Evolutionary conservation across 2,329 filamentous ascomycete species (phyloP), one percentile per base, ranked within the genome.

Genomic region (Fusarium kyushuense): DNA sequence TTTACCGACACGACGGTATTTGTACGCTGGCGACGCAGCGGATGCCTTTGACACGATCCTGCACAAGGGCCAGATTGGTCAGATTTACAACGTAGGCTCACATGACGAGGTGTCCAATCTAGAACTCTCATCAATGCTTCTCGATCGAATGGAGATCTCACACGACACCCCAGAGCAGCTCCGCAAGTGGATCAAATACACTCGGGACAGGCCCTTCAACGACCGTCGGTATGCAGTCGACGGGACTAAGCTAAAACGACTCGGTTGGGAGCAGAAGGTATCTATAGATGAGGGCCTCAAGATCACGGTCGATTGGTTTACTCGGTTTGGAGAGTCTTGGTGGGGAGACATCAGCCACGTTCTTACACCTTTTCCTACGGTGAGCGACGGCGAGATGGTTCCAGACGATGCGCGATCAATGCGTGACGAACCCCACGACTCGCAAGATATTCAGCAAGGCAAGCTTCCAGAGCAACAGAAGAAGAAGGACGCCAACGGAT

Each of bases 11-110:
- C 86, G 92, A 30, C 85, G 91, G 57, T 96, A 94, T 75, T 84
- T 96, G 11, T 95, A 90, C 72, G 92, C 91, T 3, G 90, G 89
- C 11, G 92, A 96, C 75, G 92, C 92, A 3, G 90, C 90, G 6
- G 91, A 95, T 74, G 92, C 92, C 3, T 91, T 95, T 73, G 92
- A 96, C 79, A 93, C 91, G 1, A 93, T 96, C 73, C 84, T 96
- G 25, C 92, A 96, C 83, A 89, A 88, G 72, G 92, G 92, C 21
- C 81, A 84, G 49, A 82, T 92, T 33, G 92, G 92, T 2, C 90
- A 94, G 73, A 87, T 92, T 63, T 96, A 96, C 83, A 96, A 96
- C 69, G 90, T 96, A 12, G 90, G 90, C 43, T 94, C 92, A 0
- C 85, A 86, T 63, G 90, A 94, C 76, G 92, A 94, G 76, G 86